These are phyloP conservation scores for Nakaseomyces nivariensis DNA, from an alignment of 1,139 yeast species.

Conservation along the genomic window DNA sequence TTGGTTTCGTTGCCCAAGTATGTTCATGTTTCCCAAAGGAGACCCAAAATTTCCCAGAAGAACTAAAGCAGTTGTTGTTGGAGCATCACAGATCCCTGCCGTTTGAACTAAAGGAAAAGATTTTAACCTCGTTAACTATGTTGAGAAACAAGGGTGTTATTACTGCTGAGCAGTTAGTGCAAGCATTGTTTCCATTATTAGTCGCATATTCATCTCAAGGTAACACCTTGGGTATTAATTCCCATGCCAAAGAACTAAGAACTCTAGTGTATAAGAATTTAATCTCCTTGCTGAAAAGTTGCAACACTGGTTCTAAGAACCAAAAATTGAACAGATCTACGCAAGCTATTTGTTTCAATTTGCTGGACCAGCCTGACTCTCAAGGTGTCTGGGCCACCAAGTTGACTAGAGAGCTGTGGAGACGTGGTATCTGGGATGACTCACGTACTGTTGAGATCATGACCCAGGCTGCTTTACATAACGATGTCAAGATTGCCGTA, in stretches of 20 bases:
- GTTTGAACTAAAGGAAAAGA: conserved; percentile 83
- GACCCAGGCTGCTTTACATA: conserved; percentile 87
- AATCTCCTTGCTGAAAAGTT: conserved; percentile 65
- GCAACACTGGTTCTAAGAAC: conserved; percentile 69
- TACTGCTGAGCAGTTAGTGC: conserved; percentile 68
- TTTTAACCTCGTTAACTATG: conserved; percentile 82
- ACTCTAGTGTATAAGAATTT: conserved; percentile 73
- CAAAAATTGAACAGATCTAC: conserved; percentile 82
- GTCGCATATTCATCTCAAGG: conserved; percentile 41
- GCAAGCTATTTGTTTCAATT: conserved; percentile 81
- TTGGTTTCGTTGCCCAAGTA: conserved; percentile 88
- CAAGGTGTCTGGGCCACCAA: conserved; percentile 96
- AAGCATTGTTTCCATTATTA: conserved; percentile 78
- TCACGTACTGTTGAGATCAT: conserved; percentile 89
- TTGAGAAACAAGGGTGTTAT: conserved; percentile 80
- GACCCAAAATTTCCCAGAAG: conserved; percentile 75
- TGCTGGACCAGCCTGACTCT: conserved; percentile 66
- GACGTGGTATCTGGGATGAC: conserved; percentile 97
- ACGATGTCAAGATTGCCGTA: conserved; percentile 76
- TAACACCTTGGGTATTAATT: conserved; percentile 37
- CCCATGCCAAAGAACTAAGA: conserved; percentile 76
- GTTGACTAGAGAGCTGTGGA: conserved; percentile 89
- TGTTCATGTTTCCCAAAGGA: conserved; percentile 84
- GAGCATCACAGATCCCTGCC: conserved; percentile 73
- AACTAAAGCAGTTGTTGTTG: conserved; percentile 54